Base-by-base conservation (phyloP, 2,329 filamentous ascomycete species). In the Fusarium longipes region DNA sequence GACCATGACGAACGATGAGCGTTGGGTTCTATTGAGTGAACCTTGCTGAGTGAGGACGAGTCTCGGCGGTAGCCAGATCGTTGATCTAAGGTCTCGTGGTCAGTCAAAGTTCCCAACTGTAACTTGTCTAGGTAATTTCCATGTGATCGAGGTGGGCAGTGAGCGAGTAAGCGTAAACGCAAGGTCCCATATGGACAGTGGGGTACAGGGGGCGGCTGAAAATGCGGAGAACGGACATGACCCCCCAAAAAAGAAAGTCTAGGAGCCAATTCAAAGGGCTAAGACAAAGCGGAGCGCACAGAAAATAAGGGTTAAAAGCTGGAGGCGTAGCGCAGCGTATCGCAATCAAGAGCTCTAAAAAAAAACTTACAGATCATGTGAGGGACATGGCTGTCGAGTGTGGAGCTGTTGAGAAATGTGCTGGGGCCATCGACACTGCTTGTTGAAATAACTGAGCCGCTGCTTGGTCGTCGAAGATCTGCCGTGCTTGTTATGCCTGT, bases 361-460 rank as follows among this genome's bases (percentile, higher is more conserved):
- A 60, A 60, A 67, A 59, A 81, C 82, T 81, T 81, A 85, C 83
- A 82, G 67, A 83, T 77, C 72, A 82, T 77, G 74, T 83, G 81
- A 68, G 82, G 79, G 57, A 82, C 78, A 68, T 84, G 83, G 73
- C 77, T 78, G 39, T 84, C 80, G 44, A 77, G 67, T 45, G 65
- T 71, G 33, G 71, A 70, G 65, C 70, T 74, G 65, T 69, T 68
- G 30, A 75, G 66, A 40, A 72, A 73, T 36, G 65, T 59, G 39
- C 67, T 64, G 30, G 65, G 68, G 12, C 72, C 73, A 45, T 77
- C 70, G 47, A 73, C 69, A 63, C 75, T 76, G 64, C 73, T 74
- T 49, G 75, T 73, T 39, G 76, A 76, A 45, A 77, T 75, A 32
- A 67, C 75, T 30, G 77, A 76, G 33, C 72, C 74, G 58, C 69